Percentiles rank a stretch among this genome's conserved stretches.
Evolutionary conservation across 768 basidiomycete genomes (phyloP).

Genomic region (Termitomyces sp.): DNA sequence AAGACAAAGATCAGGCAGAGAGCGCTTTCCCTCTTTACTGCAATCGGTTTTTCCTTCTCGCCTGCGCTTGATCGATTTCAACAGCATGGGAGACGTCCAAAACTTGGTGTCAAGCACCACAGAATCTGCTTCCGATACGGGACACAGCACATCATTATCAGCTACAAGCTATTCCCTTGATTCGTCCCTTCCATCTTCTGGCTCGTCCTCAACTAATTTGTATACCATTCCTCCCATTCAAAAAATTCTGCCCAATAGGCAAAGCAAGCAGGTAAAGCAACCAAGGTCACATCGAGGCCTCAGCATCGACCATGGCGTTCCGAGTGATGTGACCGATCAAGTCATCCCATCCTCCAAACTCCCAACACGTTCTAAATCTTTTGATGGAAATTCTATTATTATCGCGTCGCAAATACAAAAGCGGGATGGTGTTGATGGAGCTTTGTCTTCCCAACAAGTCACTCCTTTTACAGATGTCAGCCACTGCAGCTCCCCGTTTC

Average conservation of each 20-base stretch:
- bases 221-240: not conserved
- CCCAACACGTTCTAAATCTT: constrained; percentile 8
- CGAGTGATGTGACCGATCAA: not conserved
- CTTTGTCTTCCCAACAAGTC: constrained; percentile 1
- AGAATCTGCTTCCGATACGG: constrained; percentile 2
- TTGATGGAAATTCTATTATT: not conserved
- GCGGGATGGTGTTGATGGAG: not conserved
- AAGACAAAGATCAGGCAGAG: not conserved
- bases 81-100: constrained; percentile 12
- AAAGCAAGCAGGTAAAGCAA: not conserved
- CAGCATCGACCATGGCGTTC: not conserved
- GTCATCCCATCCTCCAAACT: not conserved
- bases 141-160: constrained; percentile 1
- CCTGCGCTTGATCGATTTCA: constrained; percentile 2
- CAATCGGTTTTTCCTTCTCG: not conserved
- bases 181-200: not conserved
- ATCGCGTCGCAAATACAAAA: not conserved
- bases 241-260: not conserved
- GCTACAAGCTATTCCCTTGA: constrained; percentile 1
- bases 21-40: constrained; percentile 3
- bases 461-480: constrained; percentile 3
- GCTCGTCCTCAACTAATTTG: not conserved
- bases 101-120: constrained; percentile 2
- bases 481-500: not conserved
- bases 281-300: not conserved